phyloP scores from a whole-genome alignment of 1,284 basidiomycete genomes.

The Polyporus tsugae region DNA sequence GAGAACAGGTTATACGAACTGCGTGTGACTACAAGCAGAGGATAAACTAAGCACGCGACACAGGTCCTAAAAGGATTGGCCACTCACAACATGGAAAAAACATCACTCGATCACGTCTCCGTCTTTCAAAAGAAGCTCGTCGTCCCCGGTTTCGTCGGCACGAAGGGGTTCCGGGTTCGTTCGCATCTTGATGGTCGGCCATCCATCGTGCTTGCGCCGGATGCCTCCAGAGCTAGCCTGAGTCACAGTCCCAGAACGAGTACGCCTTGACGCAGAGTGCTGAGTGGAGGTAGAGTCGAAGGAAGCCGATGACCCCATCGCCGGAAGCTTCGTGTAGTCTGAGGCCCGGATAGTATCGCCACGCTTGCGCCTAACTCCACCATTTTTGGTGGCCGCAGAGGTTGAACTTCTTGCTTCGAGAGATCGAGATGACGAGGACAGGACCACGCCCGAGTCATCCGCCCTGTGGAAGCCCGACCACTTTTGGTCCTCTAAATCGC shows the following conservation, averaged over 20 bases:
- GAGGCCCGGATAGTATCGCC: slow-evolving; percentile 58
- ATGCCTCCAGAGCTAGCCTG: slow-evolving; percentile 30
- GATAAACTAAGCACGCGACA: background rate
- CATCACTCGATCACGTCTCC: slow-evolving; percentile 36
- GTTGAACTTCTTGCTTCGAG: background rate
- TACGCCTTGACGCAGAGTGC: slow-evolving; percentile 31
- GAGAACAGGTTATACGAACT: background rate
- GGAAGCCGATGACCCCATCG: slow-evolving; percentile 25
- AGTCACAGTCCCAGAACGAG: slow-evolving; percentile 44
- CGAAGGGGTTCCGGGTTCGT: slow-evolving; percentile 38
- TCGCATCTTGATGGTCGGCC: slow-evolving; percentile 39
- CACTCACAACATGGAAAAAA: slow-evolving; percentile 6
- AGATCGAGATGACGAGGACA: slow-evolving; percentile 14
- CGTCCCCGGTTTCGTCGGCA: slow-evolving; percentile 40
- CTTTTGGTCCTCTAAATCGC: slow-evolving; percentile 30
- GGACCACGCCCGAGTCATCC: slow-evolving; percentile 31
- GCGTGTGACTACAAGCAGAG: background rate
- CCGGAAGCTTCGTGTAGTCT: slow-evolving; percentile 43
- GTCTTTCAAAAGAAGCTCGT: slow-evolving; percentile 44
- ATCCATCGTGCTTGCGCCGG: slow-evolving; percentile 31
- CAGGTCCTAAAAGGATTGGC: background rate
- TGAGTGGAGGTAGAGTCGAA: slow-evolving; percentile 20
- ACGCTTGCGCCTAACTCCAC: slow-evolving; percentile 46
- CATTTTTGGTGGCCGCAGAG: slow-evolving; percentile 22
- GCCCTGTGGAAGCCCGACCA: slow-evolving; percentile 16